phyloP scores from a whole-genome alignment of 1,284 basidiomycete genomes.

The Omphalotus olearius region DNA sequence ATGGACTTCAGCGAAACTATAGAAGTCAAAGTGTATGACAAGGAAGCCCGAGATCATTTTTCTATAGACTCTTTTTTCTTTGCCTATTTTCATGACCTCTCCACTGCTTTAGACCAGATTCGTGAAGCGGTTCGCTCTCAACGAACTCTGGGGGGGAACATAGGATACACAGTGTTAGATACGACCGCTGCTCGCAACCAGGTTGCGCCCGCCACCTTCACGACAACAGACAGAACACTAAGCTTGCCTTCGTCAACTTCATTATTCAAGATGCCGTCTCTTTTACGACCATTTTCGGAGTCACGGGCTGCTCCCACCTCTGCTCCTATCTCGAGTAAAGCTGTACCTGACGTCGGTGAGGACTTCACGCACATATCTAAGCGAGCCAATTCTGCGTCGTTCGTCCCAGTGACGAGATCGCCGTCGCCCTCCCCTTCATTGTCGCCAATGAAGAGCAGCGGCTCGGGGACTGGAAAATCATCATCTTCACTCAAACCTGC shows the following conservation, averaged over 20 bases:
- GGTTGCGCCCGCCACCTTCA: slow-evolving; percentile 18
- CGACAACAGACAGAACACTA: slow-evolving; percentile 19
- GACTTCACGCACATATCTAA: slow-evolving; percentile 70
- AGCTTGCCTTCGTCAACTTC: slow-evolving; percentile 30
- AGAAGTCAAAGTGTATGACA: slow-evolving; percentile 87
- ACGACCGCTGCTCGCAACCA: slow-evolving; percentile 50
- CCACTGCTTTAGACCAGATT: slow-evolving; percentile 74
- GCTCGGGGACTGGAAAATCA: slow-evolving; percentile 1
- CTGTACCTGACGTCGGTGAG: slow-evolving; percentile 37
- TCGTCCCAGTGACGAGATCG: slow-evolving; percentile 52
- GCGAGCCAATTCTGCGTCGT: slow-evolving; percentile 47
- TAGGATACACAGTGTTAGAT: slow-evolving; percentile 52
- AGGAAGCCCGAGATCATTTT: slow-evolving; percentile 57
- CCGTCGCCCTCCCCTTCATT: slow-evolving; percentile 30
- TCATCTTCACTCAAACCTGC: slow-evolving; percentile 8
- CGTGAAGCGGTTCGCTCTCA: slow-evolving; percentile 65
- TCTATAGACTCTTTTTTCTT: slow-evolving; percentile 90
- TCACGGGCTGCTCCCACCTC: slow-evolving; percentile 30
- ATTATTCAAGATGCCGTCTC: slow-evolving; percentile 53
- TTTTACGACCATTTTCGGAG: slow-evolving; percentile 65
- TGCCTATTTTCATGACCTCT: slow-evolving; percentile 84
- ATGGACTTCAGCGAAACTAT: slow-evolving; percentile 95
- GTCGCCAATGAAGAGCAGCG: slow-evolving; percentile 15
- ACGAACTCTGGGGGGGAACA: slow-evolving; percentile 34
- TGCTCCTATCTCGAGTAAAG: slow-evolving; percentile 27